Conservation (phyloP, 768 basidiomycete species). For the Mycena vulgaris region DNA sequence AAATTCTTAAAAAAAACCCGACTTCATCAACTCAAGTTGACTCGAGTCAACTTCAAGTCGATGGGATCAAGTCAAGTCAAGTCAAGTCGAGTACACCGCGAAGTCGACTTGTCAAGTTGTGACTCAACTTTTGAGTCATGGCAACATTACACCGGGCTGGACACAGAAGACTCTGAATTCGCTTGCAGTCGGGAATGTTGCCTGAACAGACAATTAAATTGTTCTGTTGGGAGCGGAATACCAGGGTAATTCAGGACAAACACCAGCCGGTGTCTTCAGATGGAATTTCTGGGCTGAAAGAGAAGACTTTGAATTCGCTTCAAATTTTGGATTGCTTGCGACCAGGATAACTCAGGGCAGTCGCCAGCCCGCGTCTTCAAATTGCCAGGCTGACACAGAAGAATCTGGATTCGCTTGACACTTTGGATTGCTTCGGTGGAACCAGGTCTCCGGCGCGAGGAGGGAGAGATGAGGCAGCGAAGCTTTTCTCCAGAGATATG, state of each 20-base stretch:
- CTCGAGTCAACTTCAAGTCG: not conserved
- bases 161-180: too few relatives aligned
- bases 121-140: not conserved
- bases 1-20: not conserved
- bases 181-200: too few relatives aligned
- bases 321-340: constrained; percentile 6
- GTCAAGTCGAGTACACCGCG: not conserved
- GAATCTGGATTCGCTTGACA: constrained; percentile 8
- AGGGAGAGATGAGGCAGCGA: constrained; percentile 3
- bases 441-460: constrained; percentile 15
- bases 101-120: not conserved
- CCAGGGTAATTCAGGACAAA: constrained; percentile 9
- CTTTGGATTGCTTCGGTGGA: constrained; percentile 22
- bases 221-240: not conserved
- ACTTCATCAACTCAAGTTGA: not conserved
- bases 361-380: not conserved
- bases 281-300: constrained; percentile 8
- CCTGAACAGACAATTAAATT: constrained; percentile 7
- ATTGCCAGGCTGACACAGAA: constrained; percentile 7
- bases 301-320: constrained; percentile 6
- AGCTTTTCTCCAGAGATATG: constrained; percentile 18
- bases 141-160: too few relatives aligned
- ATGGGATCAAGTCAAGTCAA: not conserved
- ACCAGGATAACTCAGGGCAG: not conserved
- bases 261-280: constrained; percentile 10